Evolutionary conservation across 192 early-diverging fungal genomes (phyloP).

Genomic region (Entomortierella chlamydospora): DNA sequence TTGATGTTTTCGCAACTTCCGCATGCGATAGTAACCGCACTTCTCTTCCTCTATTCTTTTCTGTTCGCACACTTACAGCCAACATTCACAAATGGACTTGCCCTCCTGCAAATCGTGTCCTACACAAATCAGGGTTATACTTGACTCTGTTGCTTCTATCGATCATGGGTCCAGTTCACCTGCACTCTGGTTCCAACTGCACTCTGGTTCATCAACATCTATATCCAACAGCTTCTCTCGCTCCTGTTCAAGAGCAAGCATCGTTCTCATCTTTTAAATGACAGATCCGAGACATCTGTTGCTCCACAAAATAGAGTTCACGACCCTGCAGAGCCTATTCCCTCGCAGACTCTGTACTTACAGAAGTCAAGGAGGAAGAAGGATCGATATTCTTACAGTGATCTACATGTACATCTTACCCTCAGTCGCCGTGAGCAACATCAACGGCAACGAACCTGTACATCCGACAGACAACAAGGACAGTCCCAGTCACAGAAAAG

Average conservation of each 20-base stretch:
- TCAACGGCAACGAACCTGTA: too few relatives aligned
- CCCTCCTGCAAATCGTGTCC: constrained; percentile 6
- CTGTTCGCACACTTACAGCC: not conserved
- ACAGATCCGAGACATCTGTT: not conserved
- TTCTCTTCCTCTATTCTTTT: not conserved
- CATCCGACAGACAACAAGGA: too few relatives aligned
- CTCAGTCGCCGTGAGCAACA: not conserved
- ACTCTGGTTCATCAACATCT: constrained; percentile 7
- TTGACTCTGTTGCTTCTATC: constrained; percentile 36
- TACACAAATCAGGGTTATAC: constrained; percentile 23
- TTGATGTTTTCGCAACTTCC: too few relatives aligned
- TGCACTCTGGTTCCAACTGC: constrained; percentile 32
- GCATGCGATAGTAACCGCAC: too few relatives aligned
- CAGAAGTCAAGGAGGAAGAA: not conserved
- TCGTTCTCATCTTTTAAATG: not conserved
- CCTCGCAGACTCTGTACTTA: constrained; percentile 3
- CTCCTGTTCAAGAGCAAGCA: not conserved
- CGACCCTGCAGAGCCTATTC: constrained; percentile 25
- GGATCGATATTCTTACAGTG: constrained; percentile 5
- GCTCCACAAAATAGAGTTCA: constrained; percentile 2
- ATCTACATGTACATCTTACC: not conserved
- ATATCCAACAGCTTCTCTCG: not conserved
- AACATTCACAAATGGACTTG: not conserved
- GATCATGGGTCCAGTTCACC: constrained; percentile 45
- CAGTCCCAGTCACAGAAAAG: not conserved